Percentiles rank a stretch among this genome's conserved stretches.
Conservation (phyloP, 2,329 filamentous ascomycete genomes). For the Fusarium sp. region DNA sequence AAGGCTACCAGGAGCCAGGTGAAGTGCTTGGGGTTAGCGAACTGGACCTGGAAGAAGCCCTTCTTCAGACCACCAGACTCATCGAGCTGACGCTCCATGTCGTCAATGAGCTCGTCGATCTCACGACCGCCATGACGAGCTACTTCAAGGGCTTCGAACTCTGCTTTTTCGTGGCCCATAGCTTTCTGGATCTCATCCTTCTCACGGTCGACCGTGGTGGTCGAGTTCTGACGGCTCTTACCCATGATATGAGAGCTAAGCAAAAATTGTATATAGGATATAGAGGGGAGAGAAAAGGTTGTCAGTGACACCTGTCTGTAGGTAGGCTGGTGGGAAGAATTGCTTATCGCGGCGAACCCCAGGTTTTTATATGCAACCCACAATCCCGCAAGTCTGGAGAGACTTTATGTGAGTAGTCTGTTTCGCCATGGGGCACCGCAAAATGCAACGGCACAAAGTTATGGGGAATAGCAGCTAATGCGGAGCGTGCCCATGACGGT, state of each 20-base stretch:
- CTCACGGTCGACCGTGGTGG: slow-evolving; percentile 32
- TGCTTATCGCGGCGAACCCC: slow-evolving; percentile 11
- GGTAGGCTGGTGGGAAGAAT: neutral
- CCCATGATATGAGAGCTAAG: slow-evolving; percentile 18
- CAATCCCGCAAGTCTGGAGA: slow-evolving; percentile 20
- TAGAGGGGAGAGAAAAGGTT: neutral
- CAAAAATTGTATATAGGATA: neutral
- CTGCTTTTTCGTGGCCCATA: slow-evolving; percentile 43
- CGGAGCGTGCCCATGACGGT: slow-evolving; percentile 29
- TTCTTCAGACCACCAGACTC: slow-evolving; percentile 47
- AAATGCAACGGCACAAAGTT: slow-evolving; percentile 13
- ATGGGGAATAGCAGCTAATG: neutral
- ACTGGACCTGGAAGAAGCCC: slow-evolving; percentile 64
- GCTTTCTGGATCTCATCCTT: slow-evolving; percentile 36
- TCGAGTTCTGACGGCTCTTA: slow-evolving; percentile 33
- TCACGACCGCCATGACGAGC: slow-evolving; percentile 49
- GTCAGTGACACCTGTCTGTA: slow-evolving; percentile 3
- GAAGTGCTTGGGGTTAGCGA: slow-evolving; percentile 69
- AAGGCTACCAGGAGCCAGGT: slow-evolving; percentile 76
- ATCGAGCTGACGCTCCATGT: slow-evolving; percentile 56
- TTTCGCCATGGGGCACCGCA: slow-evolving; percentile 31
- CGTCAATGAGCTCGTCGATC: slow-evolving; percentile 52
- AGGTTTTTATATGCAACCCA: slow-evolving; percentile 28
- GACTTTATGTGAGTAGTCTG: slow-evolving; percentile 19
- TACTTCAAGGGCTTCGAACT: slow-evolving; percentile 51